Base-by-base conservation (phyloP, 164 flowering plant species). In the Berberis vulgaris region DNA sequence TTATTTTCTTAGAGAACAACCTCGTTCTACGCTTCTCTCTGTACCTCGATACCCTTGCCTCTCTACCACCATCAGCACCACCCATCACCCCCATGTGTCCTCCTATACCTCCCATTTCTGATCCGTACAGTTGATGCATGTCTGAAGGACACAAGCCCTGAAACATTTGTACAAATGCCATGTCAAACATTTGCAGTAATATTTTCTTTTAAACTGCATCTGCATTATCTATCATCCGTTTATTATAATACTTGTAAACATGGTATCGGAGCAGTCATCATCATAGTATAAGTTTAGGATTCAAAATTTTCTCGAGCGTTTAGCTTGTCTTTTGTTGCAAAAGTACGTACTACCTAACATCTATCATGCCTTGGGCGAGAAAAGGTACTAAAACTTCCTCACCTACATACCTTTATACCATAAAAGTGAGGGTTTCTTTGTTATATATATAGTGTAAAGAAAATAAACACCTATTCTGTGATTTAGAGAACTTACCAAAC, bases 11-110 rank as follows among this genome's bases (percentile, higher is more conserved):
- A 1, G 94, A 84, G 76, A 91, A 91, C 71, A 91, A 68, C 59
- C 97, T 75, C 3, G 89, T 91, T 45, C 97, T 61, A 41, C 97
- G 71, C 74, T 91, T 91, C 72, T 91, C 97, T 73, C 89, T 75
- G 79, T 91, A 91, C 71, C 97, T 80, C 3, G 89, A 86, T 47
- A 91, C 97, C 58, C 93, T 76, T 12, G 97, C 97, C 62, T 91
- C 90, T 76, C 97, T 81, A 45, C 89, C 93, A 67, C 85, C 89
- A 43, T 84, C 91, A 1, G 60, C 89, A 1, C 62, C 78, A 26
- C 26, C 26, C 26, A 26, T 26, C 65, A 56, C 45, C 6, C 59
- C 72, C 49, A 63, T 49, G 3, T 70, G 71, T 49, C 61, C 71
- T 12, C 78, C 81, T 40, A 67, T 26, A 7, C 67, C 74, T n/a